Conservation (phyloP, 768 basidiomycete genomes). For the Trametes gibbosa region DNA sequence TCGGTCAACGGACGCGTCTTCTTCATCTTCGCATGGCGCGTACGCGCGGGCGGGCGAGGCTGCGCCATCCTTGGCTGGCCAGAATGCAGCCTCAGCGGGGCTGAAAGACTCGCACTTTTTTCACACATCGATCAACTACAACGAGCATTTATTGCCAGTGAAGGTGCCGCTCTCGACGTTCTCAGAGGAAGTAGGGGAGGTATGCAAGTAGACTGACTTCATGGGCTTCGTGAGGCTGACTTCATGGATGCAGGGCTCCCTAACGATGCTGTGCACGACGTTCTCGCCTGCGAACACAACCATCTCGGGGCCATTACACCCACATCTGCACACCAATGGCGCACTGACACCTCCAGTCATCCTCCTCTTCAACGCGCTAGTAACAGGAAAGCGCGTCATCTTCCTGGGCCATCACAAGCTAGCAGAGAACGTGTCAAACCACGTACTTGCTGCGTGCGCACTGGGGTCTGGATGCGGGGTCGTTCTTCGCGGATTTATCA, state of each 20-base stretch:
- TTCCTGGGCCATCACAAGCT: constrained; percentile 90
- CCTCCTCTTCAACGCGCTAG: constrained; percentile 91
- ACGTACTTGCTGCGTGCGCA: constrained; percentile 93
- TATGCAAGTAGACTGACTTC: constrained; percentile 39
- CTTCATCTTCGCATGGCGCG: constrained; percentile 58
- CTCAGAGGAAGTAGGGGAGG: constrained; percentile 95
- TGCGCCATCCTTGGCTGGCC: constrained; percentile 20
- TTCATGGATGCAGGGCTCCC: constrained; percentile 64
- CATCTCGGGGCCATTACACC: constrained; percentile 75
- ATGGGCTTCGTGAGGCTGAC: constrained; percentile 13
- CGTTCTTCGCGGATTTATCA: constrained; percentile 80
- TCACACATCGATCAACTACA: constrained; percentile 81
- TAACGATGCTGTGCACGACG: constrained; percentile 85
- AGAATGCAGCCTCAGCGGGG: constrained; percentile 16
- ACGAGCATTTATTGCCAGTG: constrained; percentile 82
- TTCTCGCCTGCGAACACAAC: constrained; percentile 62
- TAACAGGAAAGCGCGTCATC: constrained; percentile 94
- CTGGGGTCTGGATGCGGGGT: constrained; percentile 88
- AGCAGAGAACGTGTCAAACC: constrained; percentile 85
- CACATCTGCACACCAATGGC: constrained; percentile 93
- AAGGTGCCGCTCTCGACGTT: constrained; percentile 88
- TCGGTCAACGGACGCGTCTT: constrained; percentile 72
- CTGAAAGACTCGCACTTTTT: constrained; percentile 93
- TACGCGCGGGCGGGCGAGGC: constrained; percentile 22
- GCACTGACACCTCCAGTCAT: constrained; percentile 90